Base-by-base conservation (phyloP, 306 rosid genomes). In the Dryas drummondii region DNA sequence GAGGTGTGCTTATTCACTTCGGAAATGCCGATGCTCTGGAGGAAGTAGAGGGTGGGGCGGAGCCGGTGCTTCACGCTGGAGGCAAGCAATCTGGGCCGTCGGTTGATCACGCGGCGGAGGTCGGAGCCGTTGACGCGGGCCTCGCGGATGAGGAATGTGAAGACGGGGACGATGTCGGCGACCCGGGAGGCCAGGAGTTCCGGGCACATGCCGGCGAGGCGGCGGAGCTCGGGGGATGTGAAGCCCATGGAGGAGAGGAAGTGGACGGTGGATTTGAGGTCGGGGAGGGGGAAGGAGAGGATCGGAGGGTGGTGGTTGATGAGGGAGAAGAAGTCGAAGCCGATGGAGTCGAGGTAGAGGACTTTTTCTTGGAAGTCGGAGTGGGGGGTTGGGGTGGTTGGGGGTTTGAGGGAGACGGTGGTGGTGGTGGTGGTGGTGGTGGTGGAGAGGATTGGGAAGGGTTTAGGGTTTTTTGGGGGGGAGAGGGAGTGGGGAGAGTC, bases 41-140 rank as follows among this genome's bases (percentile, higher is more conserved):
- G 96, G 88, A 91, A 94, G 83, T 90, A 90, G 0, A 94, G 75
- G n/a, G 97, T 91, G 45, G 98, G 97, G 26, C 97, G 97, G 49
- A 94, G 97, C 50, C 81, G 93, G 57, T 80, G 56, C 57, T 75
- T 80, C 44, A 94, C 93, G 77, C 89, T 82, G 82, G 89, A 87
- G 52, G 80, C 87, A 19, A 94, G 89, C 81, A 94, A 78, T 71
- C 97, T 87, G 9, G 97, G 98, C 13, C 97, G 97, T 12, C 97
- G 94, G 71, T 88, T 83, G 75, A 94, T 82, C 50, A 82, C 91
- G 14, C 79, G 80, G 73, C 81, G 86, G 76, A 94, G 79, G 47
- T 90, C 81, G 16, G 83, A 81, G 40, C 87, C 78, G 42, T 76
- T 80, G 75, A 94, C 91, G 6, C 44, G 78, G 72, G 87, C 97